Conservation (phyloP, 768 basidiomycete species). For the Sarcodon aspratus region DNA sequence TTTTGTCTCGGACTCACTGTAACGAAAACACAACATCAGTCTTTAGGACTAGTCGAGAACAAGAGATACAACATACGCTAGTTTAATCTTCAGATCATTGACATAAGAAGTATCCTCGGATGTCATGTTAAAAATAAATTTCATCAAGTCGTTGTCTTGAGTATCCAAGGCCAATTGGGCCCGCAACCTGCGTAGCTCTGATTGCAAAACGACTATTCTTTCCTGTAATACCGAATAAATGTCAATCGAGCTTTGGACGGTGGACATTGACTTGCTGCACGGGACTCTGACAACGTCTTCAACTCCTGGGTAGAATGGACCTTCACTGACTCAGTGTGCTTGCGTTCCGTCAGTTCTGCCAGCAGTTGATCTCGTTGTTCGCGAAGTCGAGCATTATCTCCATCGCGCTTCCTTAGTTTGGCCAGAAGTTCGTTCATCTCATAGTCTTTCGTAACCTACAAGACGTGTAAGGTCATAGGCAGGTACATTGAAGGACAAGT, state of each 20-base stretch:
- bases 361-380: constrained; percentile 58
- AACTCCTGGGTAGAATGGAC: constrained; percentile 50
- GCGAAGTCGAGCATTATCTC: constrained; percentile 56
- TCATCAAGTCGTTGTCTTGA: constrained; percentile 61
- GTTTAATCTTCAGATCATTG: constrained; percentile 37
- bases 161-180: constrained; percentile 65
- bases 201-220: constrained; percentile 57
- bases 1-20: constrained; percentile 43
- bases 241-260: constrained; percentile 2
- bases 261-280: constrained; percentile 27
- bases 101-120: constrained; percentile 41
- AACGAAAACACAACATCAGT: constrained; percentile 1
- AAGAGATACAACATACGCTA: constrained; percentile 32
- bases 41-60: background rate
- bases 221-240: constrained; percentile 30
- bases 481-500: background rate
- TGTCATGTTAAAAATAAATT: constrained; percentile 51
- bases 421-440: constrained; percentile 52
- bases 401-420: constrained; percentile 51
- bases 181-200: constrained; percentile 65
- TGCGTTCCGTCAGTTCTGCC: constrained; percentile 60
- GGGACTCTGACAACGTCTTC: constrained; percentile 51
- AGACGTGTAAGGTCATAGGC: background rate
- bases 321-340: constrained; percentile 50
- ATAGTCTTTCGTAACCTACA: constrained; percentile 31